Percentiles rank a stretch among this genome's conserved stretches.
Conservation (phyloP, 116 monocot species). For the Trichopus zeylanicus region DNA sequence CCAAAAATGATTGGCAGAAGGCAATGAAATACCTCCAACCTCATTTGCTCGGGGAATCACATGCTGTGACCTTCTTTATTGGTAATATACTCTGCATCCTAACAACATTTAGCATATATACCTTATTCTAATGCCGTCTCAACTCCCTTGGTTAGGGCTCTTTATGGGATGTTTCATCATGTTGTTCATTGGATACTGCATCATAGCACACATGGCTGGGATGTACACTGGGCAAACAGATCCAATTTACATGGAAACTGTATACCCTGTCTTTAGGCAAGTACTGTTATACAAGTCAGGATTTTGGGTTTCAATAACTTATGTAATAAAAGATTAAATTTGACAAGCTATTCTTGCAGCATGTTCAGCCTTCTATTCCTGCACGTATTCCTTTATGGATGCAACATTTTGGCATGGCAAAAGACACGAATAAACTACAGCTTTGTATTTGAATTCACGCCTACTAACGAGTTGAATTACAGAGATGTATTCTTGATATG, state of each 20-base stretch:
- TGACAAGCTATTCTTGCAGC: conserved; percentile 32
- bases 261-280: conserved; percentile 89
- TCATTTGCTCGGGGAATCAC: conserved; percentile 60
- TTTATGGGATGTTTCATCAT: conserved; percentile 86
- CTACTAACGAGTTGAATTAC: conserved; percentile 74
- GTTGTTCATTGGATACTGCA: conserved; percentile 75
- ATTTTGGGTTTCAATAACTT: not conserved
- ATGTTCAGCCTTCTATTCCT: conserved; percentile 87
- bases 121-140: not conserved
- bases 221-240: conserved; percentile 69
- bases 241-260: conserved; percentile 90
- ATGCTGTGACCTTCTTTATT: conserved; percentile 85
- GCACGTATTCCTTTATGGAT: conserved; percentile 95
- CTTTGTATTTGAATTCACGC: conserved; percentile 89
- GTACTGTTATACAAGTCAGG: not conserved
- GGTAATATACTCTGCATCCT: conserved; percentile 37
- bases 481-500: conserved; percentile 91
- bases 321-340: too few relatives aligned
- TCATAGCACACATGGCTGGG: conserved; percentile 86
- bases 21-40: conserved; percentile 97
- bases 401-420: conserved; percentile 90
- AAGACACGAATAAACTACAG: conserved; percentile 87
- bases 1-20: conserved; percentile 61
- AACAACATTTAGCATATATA: not conserved
- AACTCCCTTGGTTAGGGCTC: conserved; percentile 40